phyloP scores from a whole-genome alignment of 1,284 basidiomycete genomes.

The Coniophora puteana region DNA sequence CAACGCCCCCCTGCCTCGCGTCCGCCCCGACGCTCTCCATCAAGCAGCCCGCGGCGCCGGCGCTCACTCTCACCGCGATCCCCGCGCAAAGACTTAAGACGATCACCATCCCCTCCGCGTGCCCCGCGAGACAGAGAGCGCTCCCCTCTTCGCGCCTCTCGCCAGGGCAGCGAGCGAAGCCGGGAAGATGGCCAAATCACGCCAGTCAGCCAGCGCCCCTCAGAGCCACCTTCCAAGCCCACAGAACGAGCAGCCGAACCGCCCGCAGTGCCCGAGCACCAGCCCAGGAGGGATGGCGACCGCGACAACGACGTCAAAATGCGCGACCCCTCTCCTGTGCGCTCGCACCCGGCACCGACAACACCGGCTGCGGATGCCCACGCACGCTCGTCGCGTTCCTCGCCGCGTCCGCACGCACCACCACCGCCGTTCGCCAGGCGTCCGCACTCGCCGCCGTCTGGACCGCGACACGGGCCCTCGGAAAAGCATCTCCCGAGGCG shows the following conservation, averaged over 20 bases:
- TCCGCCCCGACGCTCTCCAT: not conserved
- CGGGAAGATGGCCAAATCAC: slow-evolving; percentile 1
- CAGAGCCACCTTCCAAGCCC: slow-evolving; percentile 11
- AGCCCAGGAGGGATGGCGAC: slow-evolving; percentile 9
- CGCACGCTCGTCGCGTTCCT: too few species aligned
- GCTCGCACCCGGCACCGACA: not conserved
- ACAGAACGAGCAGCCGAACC: slow-evolving; percentile 6
- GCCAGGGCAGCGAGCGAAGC: slow-evolving; percentile 9
- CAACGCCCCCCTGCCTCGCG: not conserved
- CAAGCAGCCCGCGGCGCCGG: not conserved
- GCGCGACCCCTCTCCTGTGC: slow-evolving; percentile 7
- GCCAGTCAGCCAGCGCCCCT: slow-evolving; percentile 1
- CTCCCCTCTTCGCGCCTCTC: slow-evolving; percentile 14
- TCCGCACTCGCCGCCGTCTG: slow-evolving; percentile 4
- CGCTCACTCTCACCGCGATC: slow-evolving; percentile 3
- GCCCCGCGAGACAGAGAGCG: slow-evolving; percentile 4
- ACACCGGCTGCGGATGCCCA: not conserved
- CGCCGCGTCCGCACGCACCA: slow-evolving; percentile 5
- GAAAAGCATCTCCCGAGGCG: not conserved
- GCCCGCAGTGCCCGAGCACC: slow-evolving; percentile 1
- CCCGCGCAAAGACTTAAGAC: slow-evolving; percentile 12
- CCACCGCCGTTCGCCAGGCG: slow-evolving; percentile 9
- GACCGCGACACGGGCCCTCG: slow-evolving; percentile 7
- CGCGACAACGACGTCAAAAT: slow-evolving; percentile 10
- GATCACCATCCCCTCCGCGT: slow-evolving; percentile 12